Percentiles rank a stretch among this genome's conserved stretches.
Conservation (phyloP, 106 monocot genomes). For the Vanilla planifolia region DNA sequence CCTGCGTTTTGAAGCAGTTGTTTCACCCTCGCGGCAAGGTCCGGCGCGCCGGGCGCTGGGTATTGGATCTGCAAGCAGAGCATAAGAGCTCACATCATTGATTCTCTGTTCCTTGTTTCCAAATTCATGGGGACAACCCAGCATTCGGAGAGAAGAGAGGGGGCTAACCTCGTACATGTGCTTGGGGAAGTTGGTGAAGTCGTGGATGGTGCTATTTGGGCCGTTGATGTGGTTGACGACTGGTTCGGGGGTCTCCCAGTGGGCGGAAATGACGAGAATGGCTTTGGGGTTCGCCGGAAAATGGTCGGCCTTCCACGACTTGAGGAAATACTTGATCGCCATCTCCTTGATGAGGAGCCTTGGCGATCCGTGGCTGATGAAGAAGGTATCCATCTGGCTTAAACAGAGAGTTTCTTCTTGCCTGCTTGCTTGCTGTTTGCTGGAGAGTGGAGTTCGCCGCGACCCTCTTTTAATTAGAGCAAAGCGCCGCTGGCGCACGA, state of each 20-base stretch:
- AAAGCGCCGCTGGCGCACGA: too few relatives aligned
- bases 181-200: constrained; percentile 78
- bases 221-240: constrained; percentile 46
- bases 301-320: constrained; percentile 46
- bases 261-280: constrained; percentile 62
- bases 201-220: constrained; percentile 61
- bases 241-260: constrained; percentile 72
- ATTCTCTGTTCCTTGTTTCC: too few relatives aligned
- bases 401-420: too few relatives aligned
- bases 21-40: constrained; percentile 53
- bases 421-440: too few relatives aligned
- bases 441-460: too few relatives aligned
- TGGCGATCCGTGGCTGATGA: constrained; percentile 81
- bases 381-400: constrained; percentile 98
- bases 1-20: constrained; percentile 49
- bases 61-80: constrained; percentile 62
- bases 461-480: too few relatives aligned
- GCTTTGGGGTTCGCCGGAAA: constrained; percentile 38
- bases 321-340: constrained; percentile 48
- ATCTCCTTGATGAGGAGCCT: constrained; percentile 74
- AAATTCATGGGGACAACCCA: too few relatives aligned
- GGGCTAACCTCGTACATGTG: constrained; percentile 58
- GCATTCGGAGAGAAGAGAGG: background rate
- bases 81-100: background rate
- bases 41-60: constrained; percentile 82